Conservation (phyloP, 179 eudicot species). For the Gypsophila paniculata region DNA sequence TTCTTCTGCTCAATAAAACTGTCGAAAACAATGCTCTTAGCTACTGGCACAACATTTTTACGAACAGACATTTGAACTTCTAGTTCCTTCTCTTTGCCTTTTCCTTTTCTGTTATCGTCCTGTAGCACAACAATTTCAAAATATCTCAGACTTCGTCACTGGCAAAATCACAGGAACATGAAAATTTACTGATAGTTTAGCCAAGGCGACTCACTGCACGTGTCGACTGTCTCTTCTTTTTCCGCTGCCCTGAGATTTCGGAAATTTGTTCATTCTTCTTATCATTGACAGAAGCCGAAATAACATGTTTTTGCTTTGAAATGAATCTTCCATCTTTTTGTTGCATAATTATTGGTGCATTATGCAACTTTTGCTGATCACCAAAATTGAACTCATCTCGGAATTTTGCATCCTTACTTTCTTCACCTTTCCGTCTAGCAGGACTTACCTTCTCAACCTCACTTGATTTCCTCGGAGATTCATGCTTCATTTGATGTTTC, state of each 20-base stretch:
- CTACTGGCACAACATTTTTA: conserved; percentile 14
- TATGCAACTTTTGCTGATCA: conserved; percentile 30
- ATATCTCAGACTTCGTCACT: background rate
- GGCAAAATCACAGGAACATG: conserved; percentile 2
- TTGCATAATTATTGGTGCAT: conserved; percentile 21
- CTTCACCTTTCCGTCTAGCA: conserved; percentile 33
- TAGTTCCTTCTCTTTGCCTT: conserved; percentile 23
- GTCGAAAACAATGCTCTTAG: conserved; percentile 21
- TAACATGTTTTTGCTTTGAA: conserved; percentile 24
- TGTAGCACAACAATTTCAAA: conserved; percentile 28
- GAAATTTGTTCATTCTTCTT: conserved; percentile 20
- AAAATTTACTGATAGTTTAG: background rate
- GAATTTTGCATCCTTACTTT: conserved; percentile 29
- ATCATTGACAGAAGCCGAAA: conserved; percentile 20
- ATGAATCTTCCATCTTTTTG: conserved; percentile 24
- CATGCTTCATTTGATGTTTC: conserved; percentile 35
- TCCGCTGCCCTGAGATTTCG: conserved; percentile 19
- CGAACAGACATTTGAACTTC: conserved; percentile 16
- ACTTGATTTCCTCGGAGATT: conserved; percentile 29
- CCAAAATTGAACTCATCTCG: conserved; percentile 22
- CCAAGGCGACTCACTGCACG: conserved; percentile 34
- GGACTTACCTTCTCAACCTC: conserved; percentile 30
- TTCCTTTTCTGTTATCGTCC: conserved; percentile 30
- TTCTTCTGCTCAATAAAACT: conserved; percentile 25
- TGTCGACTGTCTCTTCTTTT: conserved; percentile 29